Percentiles rank a stretch among this genome's conserved stretches.
These are phyloP conservation scores for Sugiyamaella novakii DNA, from an alignment of 1,139 yeast genomes.

Conservation along the genomic window DNA sequence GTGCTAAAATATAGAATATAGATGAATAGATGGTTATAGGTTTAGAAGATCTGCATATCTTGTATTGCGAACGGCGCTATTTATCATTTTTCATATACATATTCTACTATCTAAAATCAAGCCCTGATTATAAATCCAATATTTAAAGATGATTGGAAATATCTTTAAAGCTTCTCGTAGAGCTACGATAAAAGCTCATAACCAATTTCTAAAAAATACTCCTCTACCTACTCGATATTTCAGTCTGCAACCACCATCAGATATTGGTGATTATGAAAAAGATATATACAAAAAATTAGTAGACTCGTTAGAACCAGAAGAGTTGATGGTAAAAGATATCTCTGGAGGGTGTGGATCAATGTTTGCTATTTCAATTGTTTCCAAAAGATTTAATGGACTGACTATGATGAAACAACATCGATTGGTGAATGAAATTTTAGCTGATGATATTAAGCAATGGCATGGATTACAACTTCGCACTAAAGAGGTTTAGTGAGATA, in stretches of 20 bases:
- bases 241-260: conserved; percentile 11
- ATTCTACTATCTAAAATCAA: background rate
- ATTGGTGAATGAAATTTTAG: conserved; percentile 75
- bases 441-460: conserved; percentile 89
- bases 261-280: conserved; percentile 61
- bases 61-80: conserved; percentile 1
- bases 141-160: background rate
- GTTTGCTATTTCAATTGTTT: conserved; percentile 84
- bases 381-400: conserved; percentile 73
- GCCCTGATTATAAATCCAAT: conserved; percentile 4
- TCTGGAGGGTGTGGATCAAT: conserved; percentile 98
- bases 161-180: background rate
- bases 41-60: background rate
- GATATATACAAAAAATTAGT: conserved; percentile 61
- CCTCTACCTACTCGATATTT: background rate
- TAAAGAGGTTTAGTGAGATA: conserved; percentile 32
- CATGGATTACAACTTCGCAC: conserved; percentile 91
- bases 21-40: background rate
- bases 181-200: background rate
- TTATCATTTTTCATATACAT: background rate
- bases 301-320: conserved; percentile 58
- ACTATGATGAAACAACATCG: conserved; percentile 90
- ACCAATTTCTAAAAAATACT: background rate
- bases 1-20: conserved; percentile 4
- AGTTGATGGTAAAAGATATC: conserved; percentile 71